These are phyloP conservation scores for Diaporthe amygdali DNA, from an alignment of 2,329 filamentous ascomycete species.

Conservation along the genomic window DNA sequence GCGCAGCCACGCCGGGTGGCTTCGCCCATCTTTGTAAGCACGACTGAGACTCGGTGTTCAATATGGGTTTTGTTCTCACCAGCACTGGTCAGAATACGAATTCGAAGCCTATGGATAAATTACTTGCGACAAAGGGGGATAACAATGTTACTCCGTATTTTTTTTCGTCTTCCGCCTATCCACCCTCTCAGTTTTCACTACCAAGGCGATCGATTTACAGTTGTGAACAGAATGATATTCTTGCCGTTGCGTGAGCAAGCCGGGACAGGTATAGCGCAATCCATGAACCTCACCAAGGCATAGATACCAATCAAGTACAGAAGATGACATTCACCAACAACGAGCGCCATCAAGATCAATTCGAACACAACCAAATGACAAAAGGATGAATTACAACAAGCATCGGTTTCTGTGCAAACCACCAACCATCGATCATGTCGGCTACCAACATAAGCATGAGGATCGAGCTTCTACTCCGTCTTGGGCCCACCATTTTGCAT, in stretches of 20 bases:
- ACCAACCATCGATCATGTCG: neutral
- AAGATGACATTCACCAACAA: neutral
- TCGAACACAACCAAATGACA: neutral
- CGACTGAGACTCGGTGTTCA: neutral
- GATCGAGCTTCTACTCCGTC: slow-evolving; percentile 2
- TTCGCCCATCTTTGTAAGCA: neutral
- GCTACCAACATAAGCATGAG: neutral
- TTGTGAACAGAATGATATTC: neutral
- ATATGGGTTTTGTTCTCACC: neutral
- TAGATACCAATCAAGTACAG: neutral
- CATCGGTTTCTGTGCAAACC: neutral
- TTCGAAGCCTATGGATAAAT: neutral
- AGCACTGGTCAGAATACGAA: neutral
- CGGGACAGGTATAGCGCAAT: slow-evolving; percentile 15
- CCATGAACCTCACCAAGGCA: neutral
- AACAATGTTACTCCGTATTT: neutral
- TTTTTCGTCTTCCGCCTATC: neutral
- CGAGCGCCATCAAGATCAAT: neutral
- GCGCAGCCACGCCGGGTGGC: neutral
- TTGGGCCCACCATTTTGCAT: slow-evolving; percentile 25
- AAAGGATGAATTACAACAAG: neutral
- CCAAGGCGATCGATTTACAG: neutral
- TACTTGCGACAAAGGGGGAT: neutral
- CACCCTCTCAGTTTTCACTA: neutral
- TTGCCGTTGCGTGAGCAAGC: slow-evolving; percentile 14